Evolutionary conservation across 1,284 basidiomycete species (phyloP).

Genomic region (Trichosporon sp.): DNA sequence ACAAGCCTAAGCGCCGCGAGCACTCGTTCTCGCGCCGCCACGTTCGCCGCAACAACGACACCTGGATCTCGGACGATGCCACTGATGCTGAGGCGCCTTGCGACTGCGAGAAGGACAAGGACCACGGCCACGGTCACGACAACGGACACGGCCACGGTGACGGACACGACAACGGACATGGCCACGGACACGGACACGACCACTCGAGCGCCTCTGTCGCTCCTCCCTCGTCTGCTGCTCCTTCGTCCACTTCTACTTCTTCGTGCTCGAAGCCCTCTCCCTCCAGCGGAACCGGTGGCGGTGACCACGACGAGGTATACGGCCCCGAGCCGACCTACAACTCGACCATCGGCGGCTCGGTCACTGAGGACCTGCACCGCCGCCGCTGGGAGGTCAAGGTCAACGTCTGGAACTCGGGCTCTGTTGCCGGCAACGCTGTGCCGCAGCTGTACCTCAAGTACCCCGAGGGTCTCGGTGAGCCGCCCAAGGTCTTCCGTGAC

Average conservation of each 20-base stretch:
- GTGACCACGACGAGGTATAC: neutral
- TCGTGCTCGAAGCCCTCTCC: neutral
- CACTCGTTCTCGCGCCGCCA: neutral
- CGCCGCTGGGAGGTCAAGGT: conserved; percentile 42
- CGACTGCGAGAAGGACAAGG: neutral
- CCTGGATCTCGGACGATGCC: neutral
- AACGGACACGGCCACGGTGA: too few species aligned
- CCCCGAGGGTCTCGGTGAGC: conserved; percentile 44
- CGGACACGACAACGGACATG: too few species aligned
- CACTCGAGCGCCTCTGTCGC: neutral
- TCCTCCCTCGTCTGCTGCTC: too few species aligned
- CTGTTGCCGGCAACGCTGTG: conserved; percentile 47
- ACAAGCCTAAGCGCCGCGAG: neutral
- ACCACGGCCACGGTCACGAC: too few species aligned
- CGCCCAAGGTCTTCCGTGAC: conserved; percentile 44
- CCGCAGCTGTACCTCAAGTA: conserved; percentile 47
- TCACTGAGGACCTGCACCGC: conserved; percentile 35
- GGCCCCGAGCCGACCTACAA: neutral
- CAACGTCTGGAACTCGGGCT: conserved; percentile 50
- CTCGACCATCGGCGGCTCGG: neutral
- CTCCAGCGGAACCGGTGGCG: neutral
- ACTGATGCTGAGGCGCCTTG: neutral
- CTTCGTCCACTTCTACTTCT: neutral
- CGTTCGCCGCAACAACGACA: neutral
- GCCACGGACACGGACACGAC: too few species aligned